Base-by-base conservation (phyloP, 2,329 filamentous ascomycete genomes). In the Coleophoma eucalyptorum region DNA sequence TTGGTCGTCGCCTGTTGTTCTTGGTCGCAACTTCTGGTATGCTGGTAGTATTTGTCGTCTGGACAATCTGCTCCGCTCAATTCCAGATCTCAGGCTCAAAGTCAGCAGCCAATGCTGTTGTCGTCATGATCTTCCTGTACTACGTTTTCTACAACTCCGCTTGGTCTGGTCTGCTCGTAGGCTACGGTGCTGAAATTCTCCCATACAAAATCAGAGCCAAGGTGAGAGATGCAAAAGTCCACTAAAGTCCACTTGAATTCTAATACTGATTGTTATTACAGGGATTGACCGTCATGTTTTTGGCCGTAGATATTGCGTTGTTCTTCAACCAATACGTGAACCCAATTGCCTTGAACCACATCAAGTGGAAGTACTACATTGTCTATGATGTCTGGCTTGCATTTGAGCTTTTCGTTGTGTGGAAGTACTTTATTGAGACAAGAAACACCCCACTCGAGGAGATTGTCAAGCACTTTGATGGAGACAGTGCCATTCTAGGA, bases 61-160 rank as follows among this genome's bases (percentile, higher is more conserved):
- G 50, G 68, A 65, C 53, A 56, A 64, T 53, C 26, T 55, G 50
- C 32, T 58, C 57, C 3, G 58, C 59, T 6, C 47, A 54, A 31
- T 59, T 55, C 40, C 8, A 42, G 4, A 59, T 58, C 20, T 41
- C 53, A 32, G 35, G 44, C 8, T 46, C 38, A 13, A 53, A 57
- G 12, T 49, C 54, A 4, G 54, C 57, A 16, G 60, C 52, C 19
- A 53, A 60, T 50, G 54, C 59, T 33, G 58, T 61, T 46, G 67
- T 76, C 49, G 68, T 67, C 51, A 72, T 78, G 67, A 75, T 78
- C 57, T 79, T 72, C 67, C 65, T 78, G 50, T 76, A 73, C 67
- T 68, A 68, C 43, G 66, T 75, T 50, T 74, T 78, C 58, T 69
- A 65, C 41, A 66, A 68, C 43, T 58, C 67, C 18, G 59, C 62